Evolutionary conservation across 2,329 filamentous ascomycete genomes (phyloP), one percentile per base, ranked within the genome.

Genomic region (Keithomyces neogunnii): DNA sequence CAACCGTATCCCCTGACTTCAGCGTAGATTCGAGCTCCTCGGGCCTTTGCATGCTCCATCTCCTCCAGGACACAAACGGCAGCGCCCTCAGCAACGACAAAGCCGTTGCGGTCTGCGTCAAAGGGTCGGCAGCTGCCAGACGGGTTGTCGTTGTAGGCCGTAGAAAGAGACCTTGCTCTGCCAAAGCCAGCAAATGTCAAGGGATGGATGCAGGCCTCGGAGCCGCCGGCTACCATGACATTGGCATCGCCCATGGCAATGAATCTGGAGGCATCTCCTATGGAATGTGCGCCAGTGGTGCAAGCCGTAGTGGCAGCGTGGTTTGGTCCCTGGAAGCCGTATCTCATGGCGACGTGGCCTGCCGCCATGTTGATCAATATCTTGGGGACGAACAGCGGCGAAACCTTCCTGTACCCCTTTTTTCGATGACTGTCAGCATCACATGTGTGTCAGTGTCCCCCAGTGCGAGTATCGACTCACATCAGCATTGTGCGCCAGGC

Each of bases 131-230:
- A 96, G 47, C 90, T 83, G 45, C 79, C 73, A 2, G 72, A 59
- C 0, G 92, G 90, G 8, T 76, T 67, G 53, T 87, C 73, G 62
- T 96, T 96, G 71, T 83, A 95, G 3, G 76, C 78, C 0, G 89
- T 95, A 5, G 89, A 85, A 36, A 99, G 73, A 49, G 91, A 96
- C 53, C 92, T 81, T 1, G 91, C 89, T 55, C 90, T 80, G 29
- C 89, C 86, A 63, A 99, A 99, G 5, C 92, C 93, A 5, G 91
- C 89, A 59, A 97, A 86, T 2, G 92, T 88, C 43, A 99, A 76
- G 8, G 93, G 93, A 64, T 99, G 92, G 51, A 99, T 92, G 66
- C 93, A 99, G 0, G 92, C 90, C 69, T 99, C 93, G 7, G 92
- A 83, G 31, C 92, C 92, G 42, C 93, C 93, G n/a, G 93, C 90